Conservation (phyloP, 2,329 filamentous ascomycete species). For the Paecilomyces variotii region DNA sequence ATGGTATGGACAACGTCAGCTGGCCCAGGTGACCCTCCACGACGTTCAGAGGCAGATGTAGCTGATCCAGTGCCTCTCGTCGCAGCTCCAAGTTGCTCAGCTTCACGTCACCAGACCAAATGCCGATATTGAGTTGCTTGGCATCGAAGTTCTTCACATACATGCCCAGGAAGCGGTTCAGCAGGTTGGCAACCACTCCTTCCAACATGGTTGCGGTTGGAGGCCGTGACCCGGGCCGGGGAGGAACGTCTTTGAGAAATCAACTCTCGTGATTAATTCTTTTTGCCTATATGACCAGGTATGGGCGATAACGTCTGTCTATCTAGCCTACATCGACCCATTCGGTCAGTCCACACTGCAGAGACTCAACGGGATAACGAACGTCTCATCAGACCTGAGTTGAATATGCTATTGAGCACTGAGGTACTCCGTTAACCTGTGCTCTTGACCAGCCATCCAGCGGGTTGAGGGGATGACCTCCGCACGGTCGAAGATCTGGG, state of each 20-base stretch:
- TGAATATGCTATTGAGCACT: conserved; percentile 10
- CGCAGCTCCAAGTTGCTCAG: conserved; percentile 86
- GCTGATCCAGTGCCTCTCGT: conserved; percentile 90
- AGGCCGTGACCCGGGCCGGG: conserved; percentile 69
- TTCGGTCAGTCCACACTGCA: not conserved
- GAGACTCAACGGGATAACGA: conserved; percentile 2
- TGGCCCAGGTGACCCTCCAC: conserved; percentile 89
- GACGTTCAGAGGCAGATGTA: conserved; percentile 93
- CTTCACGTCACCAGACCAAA: conserved; percentile 98
- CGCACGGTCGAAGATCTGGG: not conserved
- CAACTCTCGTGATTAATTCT: not conserved
- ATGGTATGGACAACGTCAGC: conserved; percentile 87
- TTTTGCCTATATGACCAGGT: not conserved
- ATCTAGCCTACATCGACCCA: not conserved
- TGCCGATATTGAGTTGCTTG: conserved; percentile 94
- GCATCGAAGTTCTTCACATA: conserved; percentile 99
- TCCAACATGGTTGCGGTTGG: conserved; percentile 72
- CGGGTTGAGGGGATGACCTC: conserved; percentile 3
- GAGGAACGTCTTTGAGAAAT: conserved; percentile 7
- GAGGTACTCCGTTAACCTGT: conserved; percentile 13
- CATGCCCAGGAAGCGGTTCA: conserved; percentile 99
- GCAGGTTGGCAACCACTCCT: conserved; percentile 88
- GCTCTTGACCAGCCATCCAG: conserved; percentile 21
- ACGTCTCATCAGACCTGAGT: conserved; percentile 4
- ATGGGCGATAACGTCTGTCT: not conserved